phyloP scores from a whole-genome alignment of 805 yeast genomes.

The Yarrowia porcina region DNA sequence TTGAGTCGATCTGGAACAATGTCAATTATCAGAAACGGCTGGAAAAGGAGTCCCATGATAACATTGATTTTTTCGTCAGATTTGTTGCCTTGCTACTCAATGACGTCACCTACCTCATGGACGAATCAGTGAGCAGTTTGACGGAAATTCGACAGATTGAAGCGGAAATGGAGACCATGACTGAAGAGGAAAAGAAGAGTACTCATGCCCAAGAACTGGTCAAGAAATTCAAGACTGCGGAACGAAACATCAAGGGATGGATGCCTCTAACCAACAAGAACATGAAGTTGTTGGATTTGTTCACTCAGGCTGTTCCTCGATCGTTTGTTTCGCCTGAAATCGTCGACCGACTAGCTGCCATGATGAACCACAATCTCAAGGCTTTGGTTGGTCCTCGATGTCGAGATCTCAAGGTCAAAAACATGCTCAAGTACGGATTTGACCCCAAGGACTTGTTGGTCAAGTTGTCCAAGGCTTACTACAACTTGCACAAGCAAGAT shows the following conservation, averaged over 20 bases:
- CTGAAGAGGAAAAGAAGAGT: conserved; percentile 34
- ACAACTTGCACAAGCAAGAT: conserved; percentile 61
- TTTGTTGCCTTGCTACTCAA: conserved; percentile 93
- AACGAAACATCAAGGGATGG: conserved; percentile 73
- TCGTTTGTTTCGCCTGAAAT: conserved; percentile 86
- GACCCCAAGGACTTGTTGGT: conserved; percentile 70
- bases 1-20: conserved; percentile 80
- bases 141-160: conserved; percentile 68
- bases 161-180: conserved; percentile 38
- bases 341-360: conserved; percentile 90
- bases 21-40: conserved; percentile 67
- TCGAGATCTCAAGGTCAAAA: conserved; percentile 76
- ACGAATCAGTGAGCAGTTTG: conserved; percentile 81
- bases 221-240: conserved; percentile 57
- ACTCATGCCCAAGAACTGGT: conserved; percentile 51
- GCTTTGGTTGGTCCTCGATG: conserved; percentile 96
- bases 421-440: conserved; percentile 80
- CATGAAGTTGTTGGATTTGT: conserved; percentile 69
- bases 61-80: conserved; percentile 82
- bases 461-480: conserved; percentile 69
- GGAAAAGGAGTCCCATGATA: conserved; percentile 58
- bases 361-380: conserved; percentile 87
- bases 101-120: conserved; percentile 86
- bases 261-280: conserved; percentile 83
- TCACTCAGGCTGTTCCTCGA: conserved; percentile 79